phyloP scores from a whole-genome alignment of 208 protist species.

The Leishmania martiniquensis region DNA sequence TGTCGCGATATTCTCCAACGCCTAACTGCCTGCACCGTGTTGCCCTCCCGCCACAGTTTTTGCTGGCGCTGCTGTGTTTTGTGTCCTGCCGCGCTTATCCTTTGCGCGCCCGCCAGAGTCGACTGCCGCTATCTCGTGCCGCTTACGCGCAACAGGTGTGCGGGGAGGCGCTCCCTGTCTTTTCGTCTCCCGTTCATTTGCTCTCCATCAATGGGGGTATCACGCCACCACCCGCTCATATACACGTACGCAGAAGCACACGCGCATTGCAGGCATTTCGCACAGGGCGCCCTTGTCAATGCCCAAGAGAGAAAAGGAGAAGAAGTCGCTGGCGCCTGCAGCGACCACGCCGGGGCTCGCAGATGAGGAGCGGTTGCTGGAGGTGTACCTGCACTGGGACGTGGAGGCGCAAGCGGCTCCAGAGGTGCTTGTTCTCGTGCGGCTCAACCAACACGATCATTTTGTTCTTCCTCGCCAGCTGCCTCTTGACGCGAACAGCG shows the following conservation, averaged over 20 bases:
- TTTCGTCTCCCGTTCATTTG: not conserved
- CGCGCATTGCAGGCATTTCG: not conserved
- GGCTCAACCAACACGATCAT: constrained; percentile 23
- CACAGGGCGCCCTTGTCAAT: not conserved
- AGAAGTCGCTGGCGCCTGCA: constrained; percentile 12
- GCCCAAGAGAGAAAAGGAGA: constrained; percentile 32
- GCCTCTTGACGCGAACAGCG: constrained; percentile 23
- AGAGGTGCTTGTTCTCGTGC: constrained; percentile 25
- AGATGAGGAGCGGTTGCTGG: constrained; percentile 22
- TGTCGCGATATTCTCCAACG: not conserved
- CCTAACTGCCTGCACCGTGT: not conserved
- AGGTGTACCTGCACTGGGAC: constrained; percentile 19
- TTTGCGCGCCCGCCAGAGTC: not conserved
- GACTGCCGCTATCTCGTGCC: not conserved
- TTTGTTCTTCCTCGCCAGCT: constrained; percentile 17
- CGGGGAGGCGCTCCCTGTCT: not conserved
- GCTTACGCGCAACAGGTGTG: not conserved
- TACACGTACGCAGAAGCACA: not conserved
- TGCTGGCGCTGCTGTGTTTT: not conserved
- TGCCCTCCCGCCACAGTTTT: not conserved
- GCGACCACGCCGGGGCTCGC: constrained; percentile 11
- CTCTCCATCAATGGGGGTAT: not conserved
- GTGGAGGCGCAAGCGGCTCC: constrained; percentile 2
- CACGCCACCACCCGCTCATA: not conserved
- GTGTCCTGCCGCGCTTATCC: not conserved